Evolutionary conservation across 768 basidiomycete genomes (phyloP), one percentile per base, ranked within the genome.

Genomic region (Sporobolomyces pararoseus): DNA sequence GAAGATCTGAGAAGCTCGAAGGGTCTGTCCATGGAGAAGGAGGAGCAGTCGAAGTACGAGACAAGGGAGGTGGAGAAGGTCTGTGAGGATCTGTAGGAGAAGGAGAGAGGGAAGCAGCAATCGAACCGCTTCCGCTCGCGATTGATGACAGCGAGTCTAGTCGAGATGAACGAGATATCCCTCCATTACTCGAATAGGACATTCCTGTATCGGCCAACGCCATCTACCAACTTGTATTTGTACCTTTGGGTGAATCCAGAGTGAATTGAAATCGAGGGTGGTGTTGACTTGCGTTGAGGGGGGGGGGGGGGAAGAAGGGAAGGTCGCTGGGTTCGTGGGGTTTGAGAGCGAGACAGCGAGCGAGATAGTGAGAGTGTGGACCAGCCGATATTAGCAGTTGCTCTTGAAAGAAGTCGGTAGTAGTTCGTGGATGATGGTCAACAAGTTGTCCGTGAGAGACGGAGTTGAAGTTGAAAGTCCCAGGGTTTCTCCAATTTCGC

Each of bases 81-180:
- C 7, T 21, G 58, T 13, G 3, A 9, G 37, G 57, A 9, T 49
- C 32, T 25, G 59, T 25, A 6, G 52, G 25, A 42, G 42, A n/a
- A 23, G 42, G n/a, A 21, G 23, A 23, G 23, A 4, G 25, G 17
- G 46, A 42, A 52, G n/a, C n/a, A n/a, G n/a, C n/a, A n/a, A n/a
- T n/a, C n/a, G n/a, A n/a, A n/a, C 31, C 10, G 25, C 39, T 39
- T 31, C 19, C 60, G 27, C 16, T 34, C 32, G 70, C 70, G 42
- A 72, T 14, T 9, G 59, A 39, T 29, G 66, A 60, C 57, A 72
- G 63, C 34, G 71, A 72, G 46, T 50, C 52, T 27, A 60, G 44
- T 7, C 66, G 34, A 0, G 58, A 50, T 0, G 66, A 68, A 19
- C 71, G 66, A 7, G 32, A 6, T 16, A 72, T 35, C 5, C 65